Percentiles rank a stretch among this genome's conserved stretches.
Conservation (phyloP, 2,329 filamentous ascomycete species). For the Aspergillus tanneri region DNA sequence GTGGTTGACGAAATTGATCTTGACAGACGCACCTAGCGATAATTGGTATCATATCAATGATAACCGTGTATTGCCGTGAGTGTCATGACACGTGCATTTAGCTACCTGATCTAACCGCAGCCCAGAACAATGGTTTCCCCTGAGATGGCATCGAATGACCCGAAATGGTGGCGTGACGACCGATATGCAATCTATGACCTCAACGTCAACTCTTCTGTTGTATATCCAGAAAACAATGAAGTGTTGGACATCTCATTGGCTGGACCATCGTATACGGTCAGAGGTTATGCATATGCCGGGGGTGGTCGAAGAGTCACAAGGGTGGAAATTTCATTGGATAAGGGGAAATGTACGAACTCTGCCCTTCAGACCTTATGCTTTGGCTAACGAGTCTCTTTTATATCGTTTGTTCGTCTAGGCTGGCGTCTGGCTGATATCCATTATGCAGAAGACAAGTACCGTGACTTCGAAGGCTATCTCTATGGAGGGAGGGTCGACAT, state of each 20-base stretch:
- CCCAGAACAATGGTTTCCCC: slow-evolving; percentile 72
- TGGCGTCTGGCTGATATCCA: slow-evolving; percentile 76
- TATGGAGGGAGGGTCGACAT: slow-evolving; percentile 78
- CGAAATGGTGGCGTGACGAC: slow-evolving; percentile 82
- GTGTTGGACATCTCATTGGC: slow-evolving; percentile 53
- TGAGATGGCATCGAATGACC: slow-evolving; percentile 71
- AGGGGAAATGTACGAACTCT: slow-evolving; percentile 59
- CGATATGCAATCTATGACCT: slow-evolving; percentile 91
- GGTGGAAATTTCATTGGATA: slow-evolving; percentile 79
- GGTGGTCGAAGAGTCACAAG: slow-evolving; percentile 80
- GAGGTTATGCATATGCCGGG: slow-evolving; percentile 85
- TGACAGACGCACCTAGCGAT: slow-evolving; percentile 76
- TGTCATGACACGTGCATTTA: slow-evolving; percentile 3
- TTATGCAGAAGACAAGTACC: slow-evolving; percentile 84
- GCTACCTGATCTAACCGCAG: slow-evolving; percentile 7
- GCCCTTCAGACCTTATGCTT: too few species aligned
- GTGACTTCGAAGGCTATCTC: slow-evolving; percentile 61
- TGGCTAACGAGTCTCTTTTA: too few species aligned
- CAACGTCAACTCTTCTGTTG: slow-evolving; percentile 80
- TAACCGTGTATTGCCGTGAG: slow-evolving; percentile 76
- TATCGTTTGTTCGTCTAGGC: too few species aligned
- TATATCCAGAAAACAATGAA: slow-evolving; percentile 77
- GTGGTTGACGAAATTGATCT: slow-evolving; percentile 78
- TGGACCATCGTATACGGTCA: slow-evolving; percentile 60
- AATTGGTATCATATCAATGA: slow-evolving; percentile 98